phyloP scores from a whole-genome alignment of 176 grass and related monocot species.

The Luzula sylvatica region DNA sequence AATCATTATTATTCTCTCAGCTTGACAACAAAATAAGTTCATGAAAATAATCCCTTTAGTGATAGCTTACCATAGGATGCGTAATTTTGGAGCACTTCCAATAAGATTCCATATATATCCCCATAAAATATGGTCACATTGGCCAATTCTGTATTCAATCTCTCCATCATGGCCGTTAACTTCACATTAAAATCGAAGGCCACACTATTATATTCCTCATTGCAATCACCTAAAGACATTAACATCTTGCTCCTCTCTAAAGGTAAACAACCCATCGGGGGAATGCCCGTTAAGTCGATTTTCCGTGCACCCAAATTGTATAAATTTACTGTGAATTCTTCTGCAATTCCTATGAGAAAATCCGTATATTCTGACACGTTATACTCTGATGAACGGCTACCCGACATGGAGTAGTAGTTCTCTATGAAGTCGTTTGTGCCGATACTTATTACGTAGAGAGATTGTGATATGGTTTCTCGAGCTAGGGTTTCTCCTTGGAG shows the following conservation, averaged over 20 bases:
- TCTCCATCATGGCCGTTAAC: slow-evolving; percentile 16
- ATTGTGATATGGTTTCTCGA: not conserved
- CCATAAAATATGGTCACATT: slow-evolving; percentile 25
- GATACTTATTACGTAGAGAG: slow-evolving; percentile 18
- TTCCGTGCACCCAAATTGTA: slow-evolving; percentile 50
- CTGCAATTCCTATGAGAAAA: slow-evolving; percentile 19
- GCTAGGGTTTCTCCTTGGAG: slow-evolving; percentile 17
- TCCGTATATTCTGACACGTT: slow-evolving; percentile 23
- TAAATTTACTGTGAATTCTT: slow-evolving; percentile 38
- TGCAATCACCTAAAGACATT: slow-evolving; percentile 30
- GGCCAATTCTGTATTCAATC: slow-evolving; percentile 24
- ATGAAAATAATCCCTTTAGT: not conserved
- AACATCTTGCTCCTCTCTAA: slow-evolving; percentile 31
- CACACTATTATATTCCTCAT: slow-evolving; percentile 43
- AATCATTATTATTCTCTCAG: not conserved
- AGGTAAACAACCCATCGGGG: slow-evolving; percentile 74
- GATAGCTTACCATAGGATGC: slow-evolving; percentile 26
- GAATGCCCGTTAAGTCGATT: slow-evolving; percentile 41
- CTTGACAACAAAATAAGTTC: not conserved
- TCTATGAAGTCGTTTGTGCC: slow-evolving; percentile 29
- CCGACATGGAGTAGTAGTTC: slow-evolving; percentile 8
- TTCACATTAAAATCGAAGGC: slow-evolving; percentile 31
- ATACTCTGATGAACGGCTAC: slow-evolving; percentile 11
- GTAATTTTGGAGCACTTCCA: slow-evolving; percentile 19
- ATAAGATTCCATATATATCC: slow-evolving; percentile 26